These are phyloP conservation scores for Botrytis cinerea DNA, from an alignment of 2,329 filamentous ascomycete genomes.

Conservation along the genomic window DNA sequence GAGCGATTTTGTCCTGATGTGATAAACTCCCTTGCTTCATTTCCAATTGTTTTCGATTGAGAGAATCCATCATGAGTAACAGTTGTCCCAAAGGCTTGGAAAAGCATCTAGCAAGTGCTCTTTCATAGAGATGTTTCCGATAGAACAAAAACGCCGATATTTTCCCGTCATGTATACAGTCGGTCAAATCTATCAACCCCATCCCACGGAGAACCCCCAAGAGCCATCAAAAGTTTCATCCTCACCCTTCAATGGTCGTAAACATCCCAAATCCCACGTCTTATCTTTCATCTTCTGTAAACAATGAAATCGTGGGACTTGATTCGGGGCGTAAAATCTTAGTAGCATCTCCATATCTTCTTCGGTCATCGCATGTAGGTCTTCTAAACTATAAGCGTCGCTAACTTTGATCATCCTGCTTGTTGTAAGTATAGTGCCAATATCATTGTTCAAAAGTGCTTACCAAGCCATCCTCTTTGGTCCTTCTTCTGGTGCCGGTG, in stretches of 20 bases:
- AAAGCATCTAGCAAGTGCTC: background rate
- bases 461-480: slow-evolving; percentile 90
- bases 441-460: slow-evolving; percentile 38
- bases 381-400: slow-evolving; percentile 80
- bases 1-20: background rate
- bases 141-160: slow-evolving; percentile 15
- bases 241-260: slow-evolving; percentile 54
- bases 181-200: slow-evolving; percentile 28
- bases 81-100: background rate
- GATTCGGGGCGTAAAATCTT: slow-evolving; percentile 63
- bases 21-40: background rate
- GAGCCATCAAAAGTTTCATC: slow-evolving; percentile 40
- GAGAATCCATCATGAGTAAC: background rate
- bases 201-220: slow-evolving; percentile 42
- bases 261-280: slow-evolving; percentile 54
- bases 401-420: slow-evolving; percentile 88
- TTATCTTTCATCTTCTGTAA: slow-evolving; percentile 54
- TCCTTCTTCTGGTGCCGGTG: slow-evolving; percentile 71
- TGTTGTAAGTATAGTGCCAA: slow-evolving; percentile 39
- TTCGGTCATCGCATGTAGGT: slow-evolving; percentile 79
- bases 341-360: slow-evolving; percentile 84
- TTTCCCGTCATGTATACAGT: slow-evolving; percentile 6
- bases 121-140: background rate
- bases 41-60: background rate
- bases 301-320: slow-evolving; percentile 57